Evolutionary conservation across 352 stramenopile species (phyloP), one percentile per base, ranked within the genome.

Genomic region (Globisporangium spiculum): DNA sequence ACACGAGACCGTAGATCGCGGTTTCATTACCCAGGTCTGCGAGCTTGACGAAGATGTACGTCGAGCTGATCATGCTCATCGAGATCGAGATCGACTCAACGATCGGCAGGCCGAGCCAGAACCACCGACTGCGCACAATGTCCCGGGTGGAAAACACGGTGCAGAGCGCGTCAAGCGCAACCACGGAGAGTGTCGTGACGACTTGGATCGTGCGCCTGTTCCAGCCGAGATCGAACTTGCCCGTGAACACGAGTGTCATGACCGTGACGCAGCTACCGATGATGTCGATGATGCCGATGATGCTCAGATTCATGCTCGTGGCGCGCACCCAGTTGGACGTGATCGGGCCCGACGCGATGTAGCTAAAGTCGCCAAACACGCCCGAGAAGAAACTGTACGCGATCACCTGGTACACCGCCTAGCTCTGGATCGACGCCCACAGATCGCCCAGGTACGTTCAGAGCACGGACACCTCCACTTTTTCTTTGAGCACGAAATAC

Each of bases 261-360:
- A 24, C 22, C 41, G 14, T 50, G 10, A n/a, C 12, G 41, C 4
- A 7, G 32, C 3, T 36, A 7, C 32, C 41, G 4, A n/a, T 50
- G 41, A 50, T 50, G 14, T 16, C 44, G 44, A 38, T 38, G 34
- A 38, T n/a, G 44, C 41, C 41, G 14, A 20, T 50, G 4, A 22
- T 10, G 16, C 22, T 18, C 46, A n/a, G 3, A 20, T 26, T 54
- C 18, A n/a, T 14, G 46, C 86, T 86, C 38, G 69, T 55, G 32
- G 32, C 3, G 5, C 8, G 5, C 5, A 36, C 32, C 32, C 32
- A 36, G 32, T 36, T 10, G 32, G 5, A 10, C 32, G 32, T 36
- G 32, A 36, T 36, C 32, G 32, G 32, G 3, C 9, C 32, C 32
- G 32, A 36, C 32, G 32, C 32, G 32, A 36, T 9, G 32, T 36